phyloP scores from a whole-genome alignment of 2,329 filamentous ascomycete species.

The Ophiosphaerella herpotricha region DNA sequence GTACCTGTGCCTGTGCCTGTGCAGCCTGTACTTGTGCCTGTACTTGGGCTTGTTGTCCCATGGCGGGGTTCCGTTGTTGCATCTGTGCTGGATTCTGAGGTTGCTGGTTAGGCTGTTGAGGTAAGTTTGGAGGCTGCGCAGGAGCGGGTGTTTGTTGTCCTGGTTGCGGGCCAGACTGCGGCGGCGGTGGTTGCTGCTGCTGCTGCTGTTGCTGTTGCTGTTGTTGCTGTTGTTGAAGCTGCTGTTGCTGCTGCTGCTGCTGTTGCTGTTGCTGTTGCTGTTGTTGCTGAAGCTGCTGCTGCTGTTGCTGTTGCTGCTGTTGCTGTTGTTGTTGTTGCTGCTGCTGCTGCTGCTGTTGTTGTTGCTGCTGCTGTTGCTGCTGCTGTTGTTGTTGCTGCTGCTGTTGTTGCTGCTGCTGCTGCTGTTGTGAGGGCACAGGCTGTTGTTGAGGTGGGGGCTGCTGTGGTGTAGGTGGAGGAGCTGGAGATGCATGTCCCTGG shows the following conservation, averaged over 20 bases:
- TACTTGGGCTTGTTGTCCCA: too few relatives aligned
- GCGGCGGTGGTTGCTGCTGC: not conserved
- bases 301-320: constrained; percentile 28
- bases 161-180: constrained; percentile 45
- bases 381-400: constrained; percentile 42
- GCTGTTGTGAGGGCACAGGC: constrained; percentile 45
- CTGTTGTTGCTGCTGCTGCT: constrained; percentile 45
- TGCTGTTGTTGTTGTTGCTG: constrained; percentile 27
- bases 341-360: constrained; percentile 28
- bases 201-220: not conserved
- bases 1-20: too few relatives aligned
- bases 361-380: constrained; percentile 34
- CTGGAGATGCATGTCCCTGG: constrained; percentile 47
- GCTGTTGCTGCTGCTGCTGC: constrained; percentile 41
- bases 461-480: constrained; percentile 42
- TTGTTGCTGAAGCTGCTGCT: constrained; percentile 40
- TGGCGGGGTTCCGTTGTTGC: constrained; percentile 45
- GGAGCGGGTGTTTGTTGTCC: constrained; percentile 50
- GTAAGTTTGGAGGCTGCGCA: constrained; percentile 41
- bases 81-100: constrained; percentile 34
- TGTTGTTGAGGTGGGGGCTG: constrained; percentile 46
- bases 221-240: constrained; percentile 20
- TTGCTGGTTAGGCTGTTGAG: constrained; percentile 40
- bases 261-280: constrained; percentile 45
- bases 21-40: too few relatives aligned